Evolutionary conservation across 176 grass and related monocot genomes (phyloP).

Genomic region (Metroxylon sagu): DNA sequence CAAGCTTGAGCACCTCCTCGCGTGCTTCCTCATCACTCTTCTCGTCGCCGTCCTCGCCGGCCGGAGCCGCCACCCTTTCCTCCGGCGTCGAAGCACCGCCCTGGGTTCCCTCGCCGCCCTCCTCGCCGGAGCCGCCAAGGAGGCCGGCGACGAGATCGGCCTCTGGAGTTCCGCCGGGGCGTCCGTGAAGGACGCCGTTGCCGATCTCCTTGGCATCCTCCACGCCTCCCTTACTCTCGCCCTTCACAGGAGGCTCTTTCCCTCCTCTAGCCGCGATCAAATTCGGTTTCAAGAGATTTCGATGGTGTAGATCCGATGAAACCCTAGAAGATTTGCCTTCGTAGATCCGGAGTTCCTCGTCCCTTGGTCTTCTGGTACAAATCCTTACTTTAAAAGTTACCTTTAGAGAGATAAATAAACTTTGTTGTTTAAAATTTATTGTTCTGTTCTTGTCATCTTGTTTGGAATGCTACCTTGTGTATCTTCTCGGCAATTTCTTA

Average conservation of each 20-base stretch:
- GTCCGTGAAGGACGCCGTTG: slow-evolving; percentile 58
- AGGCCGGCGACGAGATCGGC: slow-evolving; percentile 63
- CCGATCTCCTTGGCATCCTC: slow-evolving; percentile 48
- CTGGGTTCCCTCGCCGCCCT: slow-evolving; percentile 48
- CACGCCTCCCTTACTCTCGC: slow-evolving; percentile 30
- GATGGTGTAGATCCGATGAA: slow-evolving; percentile 18
- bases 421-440: too few relatives aligned
- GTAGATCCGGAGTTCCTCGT: too few relatives aligned
- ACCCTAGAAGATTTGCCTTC: too few relatives aligned
- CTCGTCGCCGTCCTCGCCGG: slow-evolving; percentile 26
- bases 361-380: too few relatives aligned
- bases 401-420: too few relatives aligned
- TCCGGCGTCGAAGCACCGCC: slow-evolving; percentile 38
- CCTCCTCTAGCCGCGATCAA: slow-evolving; percentile 9
- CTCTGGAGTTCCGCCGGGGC: slow-evolving; percentile 62
- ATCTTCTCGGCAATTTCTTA: too few relatives aligned
- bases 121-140: slow-evolving; percentile 55
- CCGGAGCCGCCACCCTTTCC: slow-evolving; percentile 28
- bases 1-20: slow-evolving; percentile 58
- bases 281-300: slow-evolving; percentile 17
- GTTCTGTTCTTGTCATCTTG: too few relatives aligned
- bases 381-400: too few relatives aligned
- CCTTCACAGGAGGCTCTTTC: slow-evolving; percentile 8
- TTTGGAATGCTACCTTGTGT: too few relatives aligned
- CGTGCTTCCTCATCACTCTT: slow-evolving; percentile 59